Evolutionary conservation across 2,329 filamentous ascomycete species (phyloP).

Genomic region (Aspergillus carbonarius): DNA sequence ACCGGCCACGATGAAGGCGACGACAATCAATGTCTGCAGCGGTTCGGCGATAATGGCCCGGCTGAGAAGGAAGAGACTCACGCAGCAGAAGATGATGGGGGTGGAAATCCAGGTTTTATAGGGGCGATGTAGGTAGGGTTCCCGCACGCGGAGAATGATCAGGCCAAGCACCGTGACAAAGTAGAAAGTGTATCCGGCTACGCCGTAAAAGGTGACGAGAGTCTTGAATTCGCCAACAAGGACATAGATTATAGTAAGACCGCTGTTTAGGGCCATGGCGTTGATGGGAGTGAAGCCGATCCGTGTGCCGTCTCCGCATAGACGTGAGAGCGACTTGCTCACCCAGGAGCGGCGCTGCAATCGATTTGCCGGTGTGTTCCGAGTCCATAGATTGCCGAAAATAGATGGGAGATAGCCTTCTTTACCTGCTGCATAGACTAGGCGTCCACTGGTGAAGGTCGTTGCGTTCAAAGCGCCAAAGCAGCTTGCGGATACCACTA

Average conservation of each 20-base stretch:
- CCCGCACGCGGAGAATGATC: constrained; percentile 82
- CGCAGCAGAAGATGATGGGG: constrained; percentile 97
- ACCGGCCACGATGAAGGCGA: constrained; percentile 79
- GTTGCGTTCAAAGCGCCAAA: constrained; percentile 94
- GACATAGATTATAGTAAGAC: constrained; percentile 74
- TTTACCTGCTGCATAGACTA: constrained; percentile 92
- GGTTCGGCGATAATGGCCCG: constrained; percentile 89
- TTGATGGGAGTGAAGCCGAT: constrained; percentile 94
- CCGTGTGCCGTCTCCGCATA: constrained; percentile 72
- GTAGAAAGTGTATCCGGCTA: constrained; percentile 96
- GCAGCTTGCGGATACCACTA: constrained; percentile 87
- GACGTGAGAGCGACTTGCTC: constrained; percentile 57
- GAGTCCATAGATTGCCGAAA: constrained; percentile 79
- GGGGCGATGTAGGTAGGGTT: constrained; percentile 83
- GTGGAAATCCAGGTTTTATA: constrained; percentile 97
- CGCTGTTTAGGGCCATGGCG: constrained; percentile 78
- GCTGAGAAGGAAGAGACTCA: constrained; percentile 86
- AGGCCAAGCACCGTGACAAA: constrained; percentile 92
- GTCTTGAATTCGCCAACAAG: constrained; percentile 86
- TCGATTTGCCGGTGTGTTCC: constrained; percentile 37
- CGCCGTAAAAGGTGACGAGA: constrained; percentile 93
- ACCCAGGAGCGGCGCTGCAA: constrained; percentile 54
- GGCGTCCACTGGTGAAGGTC: constrained; percentile 85
- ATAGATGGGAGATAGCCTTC: constrained; percentile 86
- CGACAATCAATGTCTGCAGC: constrained; percentile 81